Percentiles rank a stretch among this genome's conserved stretches.
Conservation (phyloP, 1,284 basidiomycete species). For the Neolentinus lepideus region DNA sequence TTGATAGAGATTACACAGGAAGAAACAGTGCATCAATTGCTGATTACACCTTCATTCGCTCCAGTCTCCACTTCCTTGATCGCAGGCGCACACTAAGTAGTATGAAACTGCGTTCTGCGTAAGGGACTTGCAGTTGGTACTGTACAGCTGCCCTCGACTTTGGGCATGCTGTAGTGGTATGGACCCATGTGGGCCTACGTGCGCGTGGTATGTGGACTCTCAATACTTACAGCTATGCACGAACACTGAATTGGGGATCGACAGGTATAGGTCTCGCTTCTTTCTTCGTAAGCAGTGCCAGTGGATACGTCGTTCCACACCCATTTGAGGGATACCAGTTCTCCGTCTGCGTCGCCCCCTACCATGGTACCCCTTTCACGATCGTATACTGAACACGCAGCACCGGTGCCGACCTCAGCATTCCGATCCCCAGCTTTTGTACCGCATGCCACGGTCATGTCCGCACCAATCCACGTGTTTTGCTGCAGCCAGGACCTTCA, state of each 20-base stretch:
- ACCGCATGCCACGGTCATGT: not conserved
- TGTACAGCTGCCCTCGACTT: not conserved
- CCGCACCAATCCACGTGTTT: not conserved
- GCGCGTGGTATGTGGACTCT: not conserved
- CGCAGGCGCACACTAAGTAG: no score
- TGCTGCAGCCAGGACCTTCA: not conserved
- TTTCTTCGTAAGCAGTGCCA: no score
- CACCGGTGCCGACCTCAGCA: not conserved
- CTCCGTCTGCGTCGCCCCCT: not conserved
- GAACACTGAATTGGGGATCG: not conserved
- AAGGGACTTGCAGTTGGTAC: no score
- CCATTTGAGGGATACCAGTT: no score
- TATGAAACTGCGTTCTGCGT: no score
- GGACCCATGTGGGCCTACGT: not conserved
- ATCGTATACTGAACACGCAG: not conserved
- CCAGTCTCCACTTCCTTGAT: no score
- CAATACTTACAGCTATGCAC: not conserved
- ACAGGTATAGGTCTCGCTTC: no score
- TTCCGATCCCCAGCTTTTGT: not conserved
- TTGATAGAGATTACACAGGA: no score
- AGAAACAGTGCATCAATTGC: no score
- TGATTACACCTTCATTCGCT: no score
- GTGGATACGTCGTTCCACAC: no score
- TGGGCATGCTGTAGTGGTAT: not conserved
- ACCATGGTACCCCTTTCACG: not conserved